Evolutionary conservation across 2,329 filamentous ascomycete genomes (phyloP), one percentile per base, ranked within the genome.

Genomic region (Aspergillus hiratsukae): DNA sequence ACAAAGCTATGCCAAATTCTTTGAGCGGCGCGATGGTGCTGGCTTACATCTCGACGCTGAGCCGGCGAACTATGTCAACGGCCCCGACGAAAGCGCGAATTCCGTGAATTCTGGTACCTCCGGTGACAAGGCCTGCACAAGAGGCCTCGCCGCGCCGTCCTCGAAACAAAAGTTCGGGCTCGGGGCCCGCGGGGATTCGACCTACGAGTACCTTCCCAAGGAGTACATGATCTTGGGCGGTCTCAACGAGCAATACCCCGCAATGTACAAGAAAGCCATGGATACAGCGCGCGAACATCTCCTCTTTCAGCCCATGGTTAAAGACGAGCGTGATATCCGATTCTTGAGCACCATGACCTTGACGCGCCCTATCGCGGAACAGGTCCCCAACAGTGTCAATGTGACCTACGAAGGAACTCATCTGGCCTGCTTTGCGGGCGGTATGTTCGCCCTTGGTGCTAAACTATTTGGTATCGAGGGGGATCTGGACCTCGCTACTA

Each of bases 371-470:
- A 52, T 57, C 3, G 50, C 63, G 14, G 41, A 55, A 14, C 21
- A 56, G 23, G 21, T 59, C 7, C 53, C 59, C n/a, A 70, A 83
- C 5, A 46, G 43, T 17, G 43, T 27, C 21, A 27, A 21, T 25
- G 21, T 27, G 21, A 71, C 77, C 10, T 78, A 83, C 11, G 78
- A 85, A 61, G 77, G 80, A 27, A 79, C 83, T 52, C 84, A 87
- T 67, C 75, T 86, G 14, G 77, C 75, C 25, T 87, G 84, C 71
- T 86, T 83, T 64, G 76, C 80, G 0, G 84, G 84, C 10, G 84
- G 83, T 52, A 86, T 86, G 83, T 81, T 85, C 58, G 83, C 80
- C 0, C 69, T 87, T 0, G 84, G 83, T 28, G 80, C 83, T 48
- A 82, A 80, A 63, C 65, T 86, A 1, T 85, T 86, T 66, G 71